phyloP scores from a whole-genome alignment of 495 filamentous ascomycete genomes.

The Lophiostoma macrostomum region DNA sequence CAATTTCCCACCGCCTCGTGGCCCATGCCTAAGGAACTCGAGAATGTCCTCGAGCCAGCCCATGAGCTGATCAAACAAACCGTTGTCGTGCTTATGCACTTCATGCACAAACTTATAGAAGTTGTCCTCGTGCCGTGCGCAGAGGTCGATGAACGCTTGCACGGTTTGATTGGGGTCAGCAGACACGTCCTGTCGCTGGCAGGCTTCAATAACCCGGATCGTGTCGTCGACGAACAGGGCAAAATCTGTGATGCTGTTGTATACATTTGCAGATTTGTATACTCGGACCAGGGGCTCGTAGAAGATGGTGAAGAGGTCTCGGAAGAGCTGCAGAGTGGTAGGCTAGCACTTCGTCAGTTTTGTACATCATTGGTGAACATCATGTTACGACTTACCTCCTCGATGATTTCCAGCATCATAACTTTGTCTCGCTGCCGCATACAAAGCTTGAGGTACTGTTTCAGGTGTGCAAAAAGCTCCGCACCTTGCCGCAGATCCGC shows the following conservation, averaged over 20 bases:
- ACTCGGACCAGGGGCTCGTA: slow-evolving; percentile 95
- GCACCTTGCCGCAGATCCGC: slow-evolving; percentile 84
- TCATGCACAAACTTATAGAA: slow-evolving; percentile 99
- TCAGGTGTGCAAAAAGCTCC: slow-evolving; percentile 86
- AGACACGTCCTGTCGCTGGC: slow-evolving; percentile 84
- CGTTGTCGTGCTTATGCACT: slow-evolving; percentile 96
- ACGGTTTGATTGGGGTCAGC: slow-evolving; percentile 98
- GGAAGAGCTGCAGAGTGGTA: slow-evolving; percentile 86
- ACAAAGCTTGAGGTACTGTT: slow-evolving; percentile 90
- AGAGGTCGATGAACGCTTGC: slow-evolving; percentile 97
- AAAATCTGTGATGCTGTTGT: slow-evolving; percentile 94
- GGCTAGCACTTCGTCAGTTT: slow-evolving; percentile 45
- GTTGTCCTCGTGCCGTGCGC: slow-evolving; percentile 88
- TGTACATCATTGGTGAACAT: background rate
- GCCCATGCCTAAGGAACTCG: slow-evolving; percentile 85
- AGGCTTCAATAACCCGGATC: slow-evolving; percentile 81
- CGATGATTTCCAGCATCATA: slow-evolving; percentile 94
- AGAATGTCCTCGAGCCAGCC: slow-evolving; percentile 96
- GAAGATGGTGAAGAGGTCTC: slow-evolving; percentile 97
- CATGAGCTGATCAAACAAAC: slow-evolving; percentile 93
- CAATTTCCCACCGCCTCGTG: slow-evolving; percentile 66
- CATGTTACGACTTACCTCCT: slow-evolving; percentile 55
- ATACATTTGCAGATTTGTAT: slow-evolving; percentile 98
- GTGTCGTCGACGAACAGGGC: slow-evolving; percentile 88
- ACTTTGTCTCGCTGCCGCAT: slow-evolving; percentile 89